A percentile compares a stretch with the other conserved stretches of the same genome.
Evolutionary conservation across 495 filamentous ascomycete species (phyloP).

Genomic region (Penicillium maclennaniae): DNA sequence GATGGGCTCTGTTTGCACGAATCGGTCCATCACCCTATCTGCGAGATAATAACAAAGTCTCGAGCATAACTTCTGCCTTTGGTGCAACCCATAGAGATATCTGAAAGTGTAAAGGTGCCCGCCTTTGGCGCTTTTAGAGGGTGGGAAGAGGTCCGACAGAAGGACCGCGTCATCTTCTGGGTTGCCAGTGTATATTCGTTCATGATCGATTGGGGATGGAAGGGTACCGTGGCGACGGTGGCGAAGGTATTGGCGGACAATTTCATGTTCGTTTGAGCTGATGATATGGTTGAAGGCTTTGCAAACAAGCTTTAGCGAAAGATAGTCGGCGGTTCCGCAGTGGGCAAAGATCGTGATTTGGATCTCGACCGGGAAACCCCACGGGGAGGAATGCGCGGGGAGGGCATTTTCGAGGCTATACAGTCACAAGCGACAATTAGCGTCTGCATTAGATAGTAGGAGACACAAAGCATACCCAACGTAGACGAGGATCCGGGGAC

Average conservation of each 20-base stretch:
- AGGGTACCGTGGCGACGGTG: constrained; percentile 45
- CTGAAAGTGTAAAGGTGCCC: constrained; percentile 45
- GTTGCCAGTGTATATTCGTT: constrained; percentile 41
- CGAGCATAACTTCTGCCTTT: constrained; percentile 40
- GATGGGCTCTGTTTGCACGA: constrained; percentile 28
- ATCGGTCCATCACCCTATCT: constrained; percentile 42
- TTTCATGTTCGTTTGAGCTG: constrained; percentile 36
- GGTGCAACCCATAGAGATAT: constrained; percentile 37
- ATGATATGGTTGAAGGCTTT: constrained; percentile 36
- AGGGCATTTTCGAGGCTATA: constrained; percentile 11
- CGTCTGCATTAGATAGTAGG: background rate
- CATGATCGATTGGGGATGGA: constrained; percentile 38
- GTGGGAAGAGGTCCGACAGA: constrained; percentile 45
- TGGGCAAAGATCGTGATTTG: constrained; percentile 44
- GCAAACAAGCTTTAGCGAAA: constrained; percentile 40
- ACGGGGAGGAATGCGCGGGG: constrained; percentile 28
- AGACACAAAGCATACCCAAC: constrained; percentile 9
- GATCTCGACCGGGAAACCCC: constrained; percentile 44
- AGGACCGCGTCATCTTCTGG: constrained; percentile 46
- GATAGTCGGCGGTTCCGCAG: constrained; percentile 38
- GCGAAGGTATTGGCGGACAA: constrained; percentile 42
- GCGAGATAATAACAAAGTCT: constrained; percentile 42
- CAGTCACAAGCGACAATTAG: background rate
- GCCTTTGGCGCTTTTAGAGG: constrained; percentile 40
- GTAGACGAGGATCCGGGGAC: constrained; percentile 18